Evolutionary conservation across 129 eudicot genomes (phyloP), one percentile per base, ranked within the genome.

Genomic region (Glebionis coronaria): DNA sequence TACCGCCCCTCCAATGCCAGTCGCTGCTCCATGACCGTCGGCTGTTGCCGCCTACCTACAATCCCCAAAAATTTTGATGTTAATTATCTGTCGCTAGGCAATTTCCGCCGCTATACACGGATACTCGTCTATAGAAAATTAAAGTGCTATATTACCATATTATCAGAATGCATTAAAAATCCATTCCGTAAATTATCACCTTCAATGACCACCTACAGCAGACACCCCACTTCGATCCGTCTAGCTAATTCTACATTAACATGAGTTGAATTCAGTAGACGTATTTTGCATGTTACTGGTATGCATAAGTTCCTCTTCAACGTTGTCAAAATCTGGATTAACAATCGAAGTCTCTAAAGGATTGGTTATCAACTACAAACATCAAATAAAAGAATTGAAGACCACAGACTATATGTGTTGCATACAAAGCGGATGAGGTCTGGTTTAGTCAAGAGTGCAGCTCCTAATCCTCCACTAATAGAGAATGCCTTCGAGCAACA

Each of bases 381-480:
- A 31, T 25, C 56, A 16, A 44, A 57, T 40, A 15, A 53, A 58
- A 62, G 31, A 21, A 65, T 54, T 12, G 18, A 69, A 69, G 11
- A 35, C 20, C 29, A 38, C 27, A 38, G 6, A n/a, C n/a, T 42
- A 28, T 9, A 25, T 35, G 61, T 58, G 18, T 31, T 63, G 64
- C 79, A 57, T 79, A 89, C 96, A 89, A 85, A 88, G 75, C 83
- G 93, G 59, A 89, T 89, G 71, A 89, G 96, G 45, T 89, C 94
- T 42, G 94, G 96, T 81, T 86, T 85, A 44, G 55, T 61, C 79
- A 89, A 73, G 54, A 89, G 70, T 54, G 96, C 96, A 77, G 94
- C 94, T 53, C 96, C 96, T 94, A 84, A 87, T 75, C 97, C 95
- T 73, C 97, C 97, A 68, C 88, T 79, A n/a, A 85, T 79, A 62